A percentile compares a stretch with the other conserved stretches of the same genome.
phyloP scores from a whole-genome alignment of 176 grass and related monocot genomes.

The Echinochloa phyllopogon region DNA sequence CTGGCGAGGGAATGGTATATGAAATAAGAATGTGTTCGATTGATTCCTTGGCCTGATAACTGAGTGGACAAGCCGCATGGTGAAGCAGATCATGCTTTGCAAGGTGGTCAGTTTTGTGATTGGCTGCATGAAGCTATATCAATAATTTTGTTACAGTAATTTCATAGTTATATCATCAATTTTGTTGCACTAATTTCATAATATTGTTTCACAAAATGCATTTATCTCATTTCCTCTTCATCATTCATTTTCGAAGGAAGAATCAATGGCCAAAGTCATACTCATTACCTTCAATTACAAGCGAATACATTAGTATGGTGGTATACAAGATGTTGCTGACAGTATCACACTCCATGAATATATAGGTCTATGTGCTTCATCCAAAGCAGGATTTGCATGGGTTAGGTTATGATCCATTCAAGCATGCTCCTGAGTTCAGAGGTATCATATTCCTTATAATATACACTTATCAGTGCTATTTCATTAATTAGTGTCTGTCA shows the following conservation, averaged over 20 bases:
- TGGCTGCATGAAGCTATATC: background rate
- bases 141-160: conserved; percentile 7
- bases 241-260: background rate
- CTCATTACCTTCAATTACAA: background rate
- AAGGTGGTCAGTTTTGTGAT: background rate
- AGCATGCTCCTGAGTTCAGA: conserved; percentile 94
- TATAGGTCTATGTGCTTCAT: conserved; percentile 79
- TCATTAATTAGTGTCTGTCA: conserved; percentile 1
- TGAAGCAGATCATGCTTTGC: too few relatives aligned
- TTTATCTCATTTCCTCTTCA: background rate
- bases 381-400: conserved; percentile 95
- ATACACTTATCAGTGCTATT: conserved; percentile 10
- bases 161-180: background rate
- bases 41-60: too few relatives aligned
- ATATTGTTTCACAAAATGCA: background rate
- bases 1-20: too few relatives aligned
- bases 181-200: conserved; percentile 8
- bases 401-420: conserved; percentile 96
- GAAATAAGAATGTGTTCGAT: too few relatives aligned
- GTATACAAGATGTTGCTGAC: conserved; percentile 2
- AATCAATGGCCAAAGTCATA: background rate
- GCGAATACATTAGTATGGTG: background rate
- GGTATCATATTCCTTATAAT: conserved; percentile 52
- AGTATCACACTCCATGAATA: conserved; percentile 38
- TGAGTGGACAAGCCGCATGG: too few relatives aligned